Evolutionary conservation across 352 stramenopile species (phyloP).

Genomic region (Peronospora tabacina): DNA sequence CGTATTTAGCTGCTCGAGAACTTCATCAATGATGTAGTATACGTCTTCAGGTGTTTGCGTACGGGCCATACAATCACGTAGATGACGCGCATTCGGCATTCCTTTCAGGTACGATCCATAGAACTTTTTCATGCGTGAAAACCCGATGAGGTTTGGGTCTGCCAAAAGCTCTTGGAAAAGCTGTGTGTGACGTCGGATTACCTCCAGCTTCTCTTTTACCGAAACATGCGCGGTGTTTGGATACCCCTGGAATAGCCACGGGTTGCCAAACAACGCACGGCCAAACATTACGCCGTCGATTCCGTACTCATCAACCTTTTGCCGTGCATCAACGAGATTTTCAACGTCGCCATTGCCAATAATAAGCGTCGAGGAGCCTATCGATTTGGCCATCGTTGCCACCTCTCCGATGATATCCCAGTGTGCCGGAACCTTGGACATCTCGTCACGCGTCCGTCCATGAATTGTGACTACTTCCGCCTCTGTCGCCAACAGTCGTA

Average conservation of each 20-base stretch:
- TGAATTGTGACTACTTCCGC: constrained; percentile 73
- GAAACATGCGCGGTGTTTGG: constrained; percentile 43
- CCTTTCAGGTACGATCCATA: constrained; percentile 69
- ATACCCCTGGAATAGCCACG: constrained; percentile 73
- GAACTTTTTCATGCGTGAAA: constrained; percentile 76
- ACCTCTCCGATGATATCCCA: constrained; percentile 78
- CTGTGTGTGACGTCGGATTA: constrained; percentile 56
- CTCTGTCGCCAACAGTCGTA: constrained; percentile 55
- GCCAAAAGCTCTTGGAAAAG: constrained; percentile 58
- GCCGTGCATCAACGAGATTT: constrained; percentile 49
- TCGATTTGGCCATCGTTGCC: constrained; percentile 41
- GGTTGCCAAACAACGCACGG: constrained; percentile 68
- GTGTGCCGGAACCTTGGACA: constrained; percentile 75
- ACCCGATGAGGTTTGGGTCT: constrained; percentile 40
- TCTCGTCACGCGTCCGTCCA: constrained; percentile 68
- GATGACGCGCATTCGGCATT: constrained; percentile 55
- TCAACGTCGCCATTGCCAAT: constrained; percentile 75
- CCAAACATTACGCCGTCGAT: constrained; percentile 78
- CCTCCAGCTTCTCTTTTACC: constrained; percentile 44
- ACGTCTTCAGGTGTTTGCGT: constrained; percentile 44
- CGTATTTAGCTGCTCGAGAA: constrained; percentile 26
- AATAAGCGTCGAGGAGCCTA: constrained; percentile 50
- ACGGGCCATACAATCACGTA: constrained; percentile 50
- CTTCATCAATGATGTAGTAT: constrained; percentile 51
- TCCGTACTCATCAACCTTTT: constrained; percentile 62